These are phyloP conservation scores for Phytopythium sindhum DNA, from an alignment of 352 stramenopile genomes.

Conservation along the genomic window DNA sequence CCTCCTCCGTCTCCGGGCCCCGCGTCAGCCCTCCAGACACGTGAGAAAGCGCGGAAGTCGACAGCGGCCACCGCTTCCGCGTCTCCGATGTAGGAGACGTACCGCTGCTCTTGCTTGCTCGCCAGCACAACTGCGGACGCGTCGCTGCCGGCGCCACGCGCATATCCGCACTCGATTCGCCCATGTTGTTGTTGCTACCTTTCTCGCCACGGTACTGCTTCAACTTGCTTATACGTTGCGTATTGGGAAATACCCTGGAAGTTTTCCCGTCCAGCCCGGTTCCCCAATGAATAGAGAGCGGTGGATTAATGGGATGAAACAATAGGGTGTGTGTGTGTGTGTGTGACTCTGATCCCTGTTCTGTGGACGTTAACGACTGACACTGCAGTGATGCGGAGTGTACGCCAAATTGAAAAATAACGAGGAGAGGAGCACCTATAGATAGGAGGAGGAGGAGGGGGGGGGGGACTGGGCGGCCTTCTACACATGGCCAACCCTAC, in stretches of 20 bases:
- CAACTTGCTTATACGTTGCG: background rate
- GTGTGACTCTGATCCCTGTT: background rate
- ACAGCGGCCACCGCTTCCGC: background rate
- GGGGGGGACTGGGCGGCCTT: background rate
- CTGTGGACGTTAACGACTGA: too few species aligned
- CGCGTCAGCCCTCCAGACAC: background rate
- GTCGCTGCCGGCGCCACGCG: background rate
- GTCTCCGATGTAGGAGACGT: background rate
- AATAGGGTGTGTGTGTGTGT: background rate
- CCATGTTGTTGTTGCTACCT: background rate
- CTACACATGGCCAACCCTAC: background rate
- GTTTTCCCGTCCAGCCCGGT: too few species aligned
- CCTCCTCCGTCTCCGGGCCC: too few species aligned
- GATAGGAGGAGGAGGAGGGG: too few species aligned
- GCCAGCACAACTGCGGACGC: background rate
- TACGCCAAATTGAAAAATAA: constrained; percentile 3
- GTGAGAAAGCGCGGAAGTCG: background rate
- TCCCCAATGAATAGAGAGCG: too few species aligned
- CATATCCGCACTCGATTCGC: background rate
- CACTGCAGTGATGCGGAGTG: background rate
- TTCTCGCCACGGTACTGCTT: background rate
- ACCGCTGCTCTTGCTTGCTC: too few species aligned
- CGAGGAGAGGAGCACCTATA: background rate
- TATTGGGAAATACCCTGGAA: background rate
- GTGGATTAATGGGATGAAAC: too few species aligned